Conservation (phyloP, 495 filamentous ascomycete genomes). For the Glutinoglossum americanum region DNA sequence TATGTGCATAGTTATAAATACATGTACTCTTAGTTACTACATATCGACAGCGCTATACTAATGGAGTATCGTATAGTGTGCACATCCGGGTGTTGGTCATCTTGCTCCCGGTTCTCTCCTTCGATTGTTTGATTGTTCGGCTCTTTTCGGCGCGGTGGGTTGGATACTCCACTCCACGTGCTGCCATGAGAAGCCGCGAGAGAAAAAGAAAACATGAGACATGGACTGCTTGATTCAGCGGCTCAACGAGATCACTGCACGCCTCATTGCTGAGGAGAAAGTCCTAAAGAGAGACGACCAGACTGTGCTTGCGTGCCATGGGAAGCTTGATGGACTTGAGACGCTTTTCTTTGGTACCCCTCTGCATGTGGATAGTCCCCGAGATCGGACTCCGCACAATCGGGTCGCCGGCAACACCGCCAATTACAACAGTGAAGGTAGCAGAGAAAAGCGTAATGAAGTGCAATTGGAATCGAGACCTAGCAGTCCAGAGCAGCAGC, state of each 20-base stretch:
- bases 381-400: background rate
- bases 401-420: background rate
- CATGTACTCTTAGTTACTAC: too few relatives aligned
- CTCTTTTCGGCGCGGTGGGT: constrained; percentile 14
- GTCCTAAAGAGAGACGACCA: background rate
- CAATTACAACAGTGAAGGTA: background rate
- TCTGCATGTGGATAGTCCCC: background rate
- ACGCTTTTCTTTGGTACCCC: background rate
- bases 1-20: too few relatives aligned
- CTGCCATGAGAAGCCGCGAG: background rate
- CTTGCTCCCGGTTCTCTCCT: background rate
- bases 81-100: too few relatives aligned
- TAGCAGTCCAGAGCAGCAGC: background rate
- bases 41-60: too few relatives aligned
- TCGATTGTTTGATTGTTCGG: constrained; percentile 27
- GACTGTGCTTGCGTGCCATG: background rate
- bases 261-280: constrained; percentile 1
- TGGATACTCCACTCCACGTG: too few relatives aligned
- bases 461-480: background rate
- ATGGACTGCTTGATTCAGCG: background rate
- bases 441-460: background rate
- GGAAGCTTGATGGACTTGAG: background rate
- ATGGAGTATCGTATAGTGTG: too few relatives aligned
- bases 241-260: background rate
- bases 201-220: background rate